Evolutionary conservation across 2,329 filamentous ascomycete species (phyloP), one percentile per base, ranked within the genome.

Genomic region (Trichoderma endophyticum): DNA sequence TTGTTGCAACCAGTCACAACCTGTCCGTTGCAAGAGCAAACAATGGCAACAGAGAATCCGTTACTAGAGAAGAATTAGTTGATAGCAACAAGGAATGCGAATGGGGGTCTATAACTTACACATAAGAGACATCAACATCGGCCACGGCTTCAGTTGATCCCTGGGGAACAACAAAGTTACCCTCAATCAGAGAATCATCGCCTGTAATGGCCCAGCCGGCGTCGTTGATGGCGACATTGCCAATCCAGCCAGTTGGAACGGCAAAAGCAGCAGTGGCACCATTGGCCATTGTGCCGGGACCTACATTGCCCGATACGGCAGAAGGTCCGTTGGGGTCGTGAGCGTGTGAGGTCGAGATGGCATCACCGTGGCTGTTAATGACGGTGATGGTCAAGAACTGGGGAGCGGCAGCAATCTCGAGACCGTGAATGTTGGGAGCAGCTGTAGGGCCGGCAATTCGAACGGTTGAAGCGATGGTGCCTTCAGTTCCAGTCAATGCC

Each of bases 241-340:
- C 43, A 48, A 48, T 48, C 43, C 43, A 48, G 0, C 43, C 43
- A 11, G 43, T 48, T 48, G 43, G 43, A 48, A 48, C 43, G 43
- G 43, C 43, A 48, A 48, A 48, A 5, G 43, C 43, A 48, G 43
- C 43, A 21, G 43, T 48, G 18, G 43, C 43, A 11, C 43, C 43
- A 11, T 48, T 48, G 43, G 43, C 43, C 43, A 48, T 48, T 8
- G 43, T 48, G 43, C 43, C 43, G 18, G 43, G 43, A 48, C 43
- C 43, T 11, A 48, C 43, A 48, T 48, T 48, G 43, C 43, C 43
- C 4, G 43, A 48, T 4, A 48, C 59, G 2, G 59, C 59, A 24
- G 59, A 61, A 61, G 59, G 59, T n/a, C 59, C 59, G 30, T 61
- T 61, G n/a, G 59, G 59, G 21, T 61, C 59, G n/a, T 61, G 59